Evolutionary conservation across 768 basidiomycete species (phyloP), one percentile per base, ranked within the genome.

Genomic region (Tylopilus plumbeoviolaceoides): DNA sequence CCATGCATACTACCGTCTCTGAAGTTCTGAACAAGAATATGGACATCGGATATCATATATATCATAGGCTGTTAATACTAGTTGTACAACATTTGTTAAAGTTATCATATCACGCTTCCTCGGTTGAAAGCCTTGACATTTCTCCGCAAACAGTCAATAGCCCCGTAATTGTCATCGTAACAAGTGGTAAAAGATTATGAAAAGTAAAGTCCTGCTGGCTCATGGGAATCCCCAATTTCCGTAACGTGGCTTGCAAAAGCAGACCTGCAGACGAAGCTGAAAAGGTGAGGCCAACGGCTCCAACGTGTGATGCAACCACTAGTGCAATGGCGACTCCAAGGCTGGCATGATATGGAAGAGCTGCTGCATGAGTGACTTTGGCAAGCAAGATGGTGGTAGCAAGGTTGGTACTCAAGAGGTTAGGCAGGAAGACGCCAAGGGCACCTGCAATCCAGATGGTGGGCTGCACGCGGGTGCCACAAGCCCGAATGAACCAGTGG

Each of bases 231-330:
- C 45, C 23, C 67, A 91, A 95, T 66, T 89, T 85, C 53, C 66
- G 62, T 48, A 95, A 71, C 51, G 95, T 91, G 15, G 73, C 65
- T 20, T 76, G 71, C 94, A 94, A 98, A 15, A 97, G 75, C 40
- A 98, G 72, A 0, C 94, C 94, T 0, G 93, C 93, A 15, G 97
- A 79, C 48, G 88, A 91, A 1, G 90, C 91, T 7, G 87, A 86
- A 64, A 94, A 95, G 8, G 91, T 89, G 65, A 90, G 86, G 56
- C 85, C 88, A 59, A 95, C 87, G 1, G 95, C 95, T 14, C 95
- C 95, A 31, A 91, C 85, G 68, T 97, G 97, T 50, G 84, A 87
- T 5, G 14, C 35, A 36, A 36, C 35, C 7, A 6, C 35, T 1
- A 36, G 35, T 36, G 15, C 35, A 36, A 84, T 79, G 1, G 79